Evolutionary conservation across 2,329 filamentous ascomycete genomes (phyloP), one percentile per base, ranked within the genome.

Genomic region (Aureobasidium sp.): DNA sequence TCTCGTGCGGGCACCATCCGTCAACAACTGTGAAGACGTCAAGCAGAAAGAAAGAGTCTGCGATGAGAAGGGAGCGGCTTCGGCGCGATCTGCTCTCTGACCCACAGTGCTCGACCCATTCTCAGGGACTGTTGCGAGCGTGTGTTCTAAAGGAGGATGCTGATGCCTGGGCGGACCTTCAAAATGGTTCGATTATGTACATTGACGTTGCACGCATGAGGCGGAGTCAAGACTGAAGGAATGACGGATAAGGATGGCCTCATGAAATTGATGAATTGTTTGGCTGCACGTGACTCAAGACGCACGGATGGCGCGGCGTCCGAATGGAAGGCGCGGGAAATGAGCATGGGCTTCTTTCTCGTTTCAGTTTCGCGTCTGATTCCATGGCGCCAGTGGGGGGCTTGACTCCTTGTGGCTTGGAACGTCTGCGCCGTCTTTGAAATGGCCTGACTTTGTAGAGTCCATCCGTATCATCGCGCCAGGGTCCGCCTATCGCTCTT

Each of bases 361-460:
- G 37, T 55, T 55, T 55, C 52, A 55, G 26, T 55, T 55, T 55
- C 52, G 52, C 37, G 52, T 44, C 52, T 42, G 37, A 37, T 17
- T 26, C 46, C 46, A 48, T 48, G 50, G 34, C 50, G 17, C 34
- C 29, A 27, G 50, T 39, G 48, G 50, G 51, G 51, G 51, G 51
- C 51, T 55, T 51, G 47, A 36, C 47, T 51, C 47, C 29, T 51
- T 51, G 47, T 42, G 51, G 51, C 32, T 44, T 57, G 53, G 20
- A 12, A 46, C 42, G 42, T 41, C 23, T 26, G 42, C 42, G 44
- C 44, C 26, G 44, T 48, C 44, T 23, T 46, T 10, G 47, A 51
- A 46, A 57, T 57, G 53, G 53, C 20, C 53, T 55, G 53, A 44
- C 29, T 42, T 26, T 39, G 27, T 17, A 32, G 17, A 41, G 53